Percentiles rank a stretch among this genome's conserved stretches.
These are phyloP conservation scores for Harringtonia aguacate DNA, from an alignment of 2,329 filamentous ascomycete species.

Conservation along the genomic window DNA sequence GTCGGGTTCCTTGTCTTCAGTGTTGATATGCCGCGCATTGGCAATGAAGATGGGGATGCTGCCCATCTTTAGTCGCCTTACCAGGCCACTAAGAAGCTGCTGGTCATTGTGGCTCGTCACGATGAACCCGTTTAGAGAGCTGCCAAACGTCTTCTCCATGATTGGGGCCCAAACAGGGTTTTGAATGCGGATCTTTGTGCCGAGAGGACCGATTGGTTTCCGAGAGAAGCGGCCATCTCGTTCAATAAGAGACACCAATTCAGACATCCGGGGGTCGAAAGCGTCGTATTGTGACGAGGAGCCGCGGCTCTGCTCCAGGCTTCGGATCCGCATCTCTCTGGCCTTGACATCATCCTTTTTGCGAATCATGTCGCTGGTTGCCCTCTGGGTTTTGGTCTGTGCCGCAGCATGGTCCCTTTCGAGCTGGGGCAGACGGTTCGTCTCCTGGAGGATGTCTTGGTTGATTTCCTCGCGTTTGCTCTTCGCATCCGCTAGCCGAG, in stretches of 20 bases:
- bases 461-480: slow-evolving; percentile 32
- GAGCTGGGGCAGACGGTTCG: slow-evolving; percentile 19
- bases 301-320: slow-evolving; percentile 45
- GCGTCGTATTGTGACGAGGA: slow-evolving; percentile 38
- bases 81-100: slow-evolving; percentile 52
- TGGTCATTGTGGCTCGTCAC: slow-evolving; percentile 71
- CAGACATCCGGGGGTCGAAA: slow-evolving; percentile 52
- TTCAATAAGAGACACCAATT: slow-evolving; percentile 58
- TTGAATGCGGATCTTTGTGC: slow-evolving; percentile 62
- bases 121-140: slow-evolving; percentile 63
- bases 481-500: slow-evolving; percentile 45
- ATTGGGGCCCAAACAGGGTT: slow-evolving; percentile 77
- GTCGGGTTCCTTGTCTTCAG: slow-evolving; percentile 62
- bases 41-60: slow-evolving; percentile 54
- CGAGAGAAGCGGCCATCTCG: slow-evolving; percentile 57
- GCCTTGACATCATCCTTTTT: slow-evolving; percentile 45
- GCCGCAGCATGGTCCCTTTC: slow-evolving; percentile 21
- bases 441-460: slow-evolving; percentile 18
- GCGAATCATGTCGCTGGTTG: slow-evolving; percentile 20
- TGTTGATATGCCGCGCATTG: slow-evolving; percentile 43
- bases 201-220: slow-evolving; percentile 76
- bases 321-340: slow-evolving; percentile 37
- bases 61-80: slow-evolving; percentile 43
- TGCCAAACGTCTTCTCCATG: slow-evolving; percentile 68
- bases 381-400: slow-evolving; percentile 19